Conservation (phyloP, 1,139 yeast species). For the Protomyces arabidopsidicola region DNA sequence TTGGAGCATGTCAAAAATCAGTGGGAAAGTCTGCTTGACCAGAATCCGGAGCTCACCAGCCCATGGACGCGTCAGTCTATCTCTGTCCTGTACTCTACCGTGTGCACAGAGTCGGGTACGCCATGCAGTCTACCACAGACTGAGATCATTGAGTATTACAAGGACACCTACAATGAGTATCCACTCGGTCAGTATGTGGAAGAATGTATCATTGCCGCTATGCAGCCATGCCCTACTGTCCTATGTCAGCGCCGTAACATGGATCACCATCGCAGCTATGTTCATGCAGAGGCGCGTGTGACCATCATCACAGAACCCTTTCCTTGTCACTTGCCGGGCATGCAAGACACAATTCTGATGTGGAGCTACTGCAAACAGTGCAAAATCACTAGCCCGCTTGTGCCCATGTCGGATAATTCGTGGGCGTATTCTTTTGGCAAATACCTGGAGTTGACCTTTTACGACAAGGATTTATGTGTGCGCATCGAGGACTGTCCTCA, state of each 20-base stretch:
- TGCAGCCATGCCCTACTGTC: constrained; percentile 58
- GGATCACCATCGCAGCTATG: constrained; percentile 82
- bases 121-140: constrained; percentile 90
- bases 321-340: constrained; percentile 54
- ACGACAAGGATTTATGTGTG: constrained; percentile 52
- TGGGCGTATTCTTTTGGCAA: constrained; percentile 93
- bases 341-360: constrained; percentile 67
- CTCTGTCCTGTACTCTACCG: constrained; percentile 72
- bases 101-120: constrained; percentile 76
- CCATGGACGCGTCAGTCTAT: constrained; percentile 75
- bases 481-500: constrained; percentile 64
- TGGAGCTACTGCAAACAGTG: constrained; percentile 92
- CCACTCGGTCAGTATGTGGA: constrained; percentile 87
- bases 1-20: constrained; percentile 40
- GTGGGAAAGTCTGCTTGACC: constrained; percentile 58
- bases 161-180: constrained; percentile 68
- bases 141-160: constrained; percentile 76
- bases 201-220: constrained; percentile 65
- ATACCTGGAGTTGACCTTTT: constrained; percentile 77
- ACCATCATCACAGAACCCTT: constrained; percentile 68
- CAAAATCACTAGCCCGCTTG: constrained; percentile 66
- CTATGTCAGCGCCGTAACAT: constrained; percentile 68
- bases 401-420: constrained; percentile 82
- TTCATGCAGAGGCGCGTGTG: constrained; percentile 79
- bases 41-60: constrained; percentile 46